Base-by-base conservation (phyloP, 2,329 filamentous ascomycete genomes). In the Xylaria sp. region DNA sequence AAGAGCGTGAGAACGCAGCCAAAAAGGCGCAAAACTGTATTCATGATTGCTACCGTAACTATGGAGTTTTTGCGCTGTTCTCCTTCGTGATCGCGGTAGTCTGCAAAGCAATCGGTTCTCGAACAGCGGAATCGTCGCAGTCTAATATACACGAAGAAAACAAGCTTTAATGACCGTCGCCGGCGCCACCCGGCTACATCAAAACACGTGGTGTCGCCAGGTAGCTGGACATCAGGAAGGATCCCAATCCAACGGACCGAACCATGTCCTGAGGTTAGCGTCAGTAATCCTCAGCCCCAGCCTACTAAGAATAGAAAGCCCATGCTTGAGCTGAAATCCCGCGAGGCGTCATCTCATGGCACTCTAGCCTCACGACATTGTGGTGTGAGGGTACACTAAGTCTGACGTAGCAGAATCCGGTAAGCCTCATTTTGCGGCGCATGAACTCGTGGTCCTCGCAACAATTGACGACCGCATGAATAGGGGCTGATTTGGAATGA, bases 401-500 rank as follows among this genome's bases (percentile, higher is more conserved):
- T 4, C 50, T 52, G 20, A 15, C 25, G 12, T 10, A 23, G 46
- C 46, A 50, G n/a, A 50, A 37, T 50, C 18, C 46, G 18, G 50
- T 28, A 23, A 52, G 50, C 23, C 23, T 52, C 50, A 31, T 28
- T 28, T 52, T 52, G 13, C 50, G 10, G 12, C 23, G 50, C 50
- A 52, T 52, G 50, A 28, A 52, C 23, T 12, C 9, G 50, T 28
- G 50, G 10, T 28, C 50, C 50, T 52, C 12, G 20, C 23, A 15
- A 52, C 12, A 52, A 52, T 52, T 28, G 50, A 52, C 23, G 6
- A 23, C 28, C 50, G 48, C 20, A 51, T 52, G 23, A 28, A 28
- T 52, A 52, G 50, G 50, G 50, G 50, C 50, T 23, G 12, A 52
- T 52, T 52, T 52, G 23, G 50, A 52, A 52, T 52, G 20, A 50